phyloP scores from a whole-genome alignment of 2,329 filamentous ascomycete species.

The Herpotrichia juniperi region DNA sequence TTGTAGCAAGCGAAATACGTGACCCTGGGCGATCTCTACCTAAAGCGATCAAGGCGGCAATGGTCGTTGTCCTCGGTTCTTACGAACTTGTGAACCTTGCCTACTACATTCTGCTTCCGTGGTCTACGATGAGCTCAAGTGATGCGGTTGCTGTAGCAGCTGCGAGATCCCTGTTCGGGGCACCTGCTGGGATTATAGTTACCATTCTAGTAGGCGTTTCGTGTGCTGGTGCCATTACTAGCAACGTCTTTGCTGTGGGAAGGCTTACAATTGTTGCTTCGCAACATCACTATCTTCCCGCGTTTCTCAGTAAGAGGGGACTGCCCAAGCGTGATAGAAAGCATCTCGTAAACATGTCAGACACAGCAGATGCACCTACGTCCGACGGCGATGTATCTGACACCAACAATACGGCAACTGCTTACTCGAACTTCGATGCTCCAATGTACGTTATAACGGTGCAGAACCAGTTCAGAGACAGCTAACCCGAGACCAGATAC shows the following conservation, averaged over 20 bases:
- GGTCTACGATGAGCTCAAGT: conserved; percentile 62
- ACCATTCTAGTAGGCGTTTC: conserved; percentile 65
- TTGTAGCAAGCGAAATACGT: conserved; percentile 45
- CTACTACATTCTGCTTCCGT: conserved; percentile 68
- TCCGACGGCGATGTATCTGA: conserved; percentile 3
- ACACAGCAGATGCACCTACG: not conserved
- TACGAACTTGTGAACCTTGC: conserved; percentile 66
- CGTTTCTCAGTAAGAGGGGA: conserved; percentile 37
- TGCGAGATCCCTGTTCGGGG: conserved; percentile 57
- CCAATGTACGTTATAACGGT: conserved; percentile 31
- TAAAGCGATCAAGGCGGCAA: conserved; percentile 65
- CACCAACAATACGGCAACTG: not conserved
- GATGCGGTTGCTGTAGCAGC: conserved; percentile 67
- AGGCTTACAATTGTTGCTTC: conserved; percentile 65
- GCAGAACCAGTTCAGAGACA: not conserved
- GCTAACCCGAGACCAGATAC: conserved; percentile 26
- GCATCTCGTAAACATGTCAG: not conserved
- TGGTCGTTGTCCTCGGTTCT: conserved; percentile 64
- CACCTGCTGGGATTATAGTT: conserved; percentile 58
- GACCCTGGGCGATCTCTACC: conserved; percentile 54
- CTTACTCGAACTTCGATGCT: conserved; percentile 29
- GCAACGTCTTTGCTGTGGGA: conserved; percentile 67
- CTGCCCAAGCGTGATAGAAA: conserved; percentile 9
- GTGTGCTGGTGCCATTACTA: conserved; percentile 66
- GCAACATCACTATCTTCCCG: conserved; percentile 42